Conservation (phyloP, 108 stramenopile genomes). For the Aurantiochytrium sp. region DNA sequence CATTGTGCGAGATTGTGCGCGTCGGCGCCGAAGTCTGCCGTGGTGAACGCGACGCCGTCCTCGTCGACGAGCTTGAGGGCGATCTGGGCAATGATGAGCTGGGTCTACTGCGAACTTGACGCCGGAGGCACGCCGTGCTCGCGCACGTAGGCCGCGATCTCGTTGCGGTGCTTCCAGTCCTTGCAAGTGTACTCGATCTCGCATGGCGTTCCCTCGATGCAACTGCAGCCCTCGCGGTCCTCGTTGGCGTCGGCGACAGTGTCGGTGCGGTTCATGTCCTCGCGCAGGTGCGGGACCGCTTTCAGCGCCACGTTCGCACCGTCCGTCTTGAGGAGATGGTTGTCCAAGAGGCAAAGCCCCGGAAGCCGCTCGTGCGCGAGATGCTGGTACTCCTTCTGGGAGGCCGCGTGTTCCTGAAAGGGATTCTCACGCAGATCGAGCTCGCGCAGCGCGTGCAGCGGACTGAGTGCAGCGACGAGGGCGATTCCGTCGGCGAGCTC, state of each 20-base stretch:
- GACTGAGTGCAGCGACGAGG: background rate
- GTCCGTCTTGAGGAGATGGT: background rate
- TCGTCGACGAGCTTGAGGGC: slow-evolving; percentile 80
- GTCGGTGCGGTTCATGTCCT: slow-evolving; percentile 4
- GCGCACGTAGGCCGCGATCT: slow-evolving; percentile 19
- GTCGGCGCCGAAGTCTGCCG: slow-evolving; percentile 96
- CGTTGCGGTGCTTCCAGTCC: background rate
- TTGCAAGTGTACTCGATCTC: background rate
- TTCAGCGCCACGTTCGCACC: background rate
- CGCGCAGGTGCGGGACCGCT: background rate
- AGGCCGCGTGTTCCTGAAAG: background rate
- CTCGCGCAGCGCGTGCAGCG: background rate
- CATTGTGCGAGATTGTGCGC: no score
- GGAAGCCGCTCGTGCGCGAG: background rate
- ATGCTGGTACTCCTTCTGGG: background rate
- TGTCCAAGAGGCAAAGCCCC: background rate
- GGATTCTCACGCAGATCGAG: slow-evolving; percentile 8
- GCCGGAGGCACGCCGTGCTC: background rate
- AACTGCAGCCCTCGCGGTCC: background rate
- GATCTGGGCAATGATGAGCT: slow-evolving; percentile 80
- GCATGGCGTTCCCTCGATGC: background rate
- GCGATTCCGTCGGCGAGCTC: background rate
- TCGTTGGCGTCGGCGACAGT: slow-evolving; percentile 1
- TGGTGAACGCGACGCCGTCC: slow-evolving; percentile 91
- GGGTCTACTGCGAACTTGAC: no score